phyloP scores from a whole-genome alignment of 352 stramenopile species.

The Globisporangium middletonii region DNA sequence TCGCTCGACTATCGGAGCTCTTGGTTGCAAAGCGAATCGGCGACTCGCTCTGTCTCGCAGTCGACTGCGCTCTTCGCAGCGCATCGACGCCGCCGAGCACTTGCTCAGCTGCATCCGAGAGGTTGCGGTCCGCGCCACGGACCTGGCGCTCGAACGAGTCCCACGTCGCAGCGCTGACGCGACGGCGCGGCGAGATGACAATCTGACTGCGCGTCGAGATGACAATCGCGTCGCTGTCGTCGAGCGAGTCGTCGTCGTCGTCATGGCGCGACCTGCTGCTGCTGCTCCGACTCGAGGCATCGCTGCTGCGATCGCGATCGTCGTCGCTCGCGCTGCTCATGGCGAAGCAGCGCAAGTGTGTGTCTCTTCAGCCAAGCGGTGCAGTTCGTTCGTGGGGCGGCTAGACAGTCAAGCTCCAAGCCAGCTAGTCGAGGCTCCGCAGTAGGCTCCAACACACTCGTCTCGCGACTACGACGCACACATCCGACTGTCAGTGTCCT shows the following conservation, averaged over 20 bases:
- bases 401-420: too few relatives aligned
- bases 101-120: background rate
- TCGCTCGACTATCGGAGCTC: background rate
- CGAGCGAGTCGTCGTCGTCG: background rate
- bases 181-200: constrained; percentile 46
- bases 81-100: background rate
- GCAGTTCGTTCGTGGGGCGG: too few relatives aligned
- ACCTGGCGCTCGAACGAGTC: constrained; percentile 7
- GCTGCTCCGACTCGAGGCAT: background rate
- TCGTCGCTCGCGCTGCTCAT: constrained; percentile 1
- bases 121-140: background rate
- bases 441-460: too few relatives aligned
- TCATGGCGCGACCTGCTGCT: background rate
- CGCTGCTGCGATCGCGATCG: background rate
- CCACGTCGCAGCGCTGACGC: constrained; percentile 12
- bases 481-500: too few relatives aligned
- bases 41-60: background rate
- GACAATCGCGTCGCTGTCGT: constrained; percentile 42
- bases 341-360: background rate
- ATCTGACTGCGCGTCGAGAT: constrained; percentile 56
- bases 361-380: background rate
- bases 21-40: background rate
- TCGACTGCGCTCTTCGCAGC: background rate
- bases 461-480: too few relatives aligned
- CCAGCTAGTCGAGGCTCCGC: background rate